A percentile compares a stretch with the other conserved stretches of the same genome.
Evolutionary conservation across 371 early-diverging fungal species (phyloP).

Genomic region (Phascolomyces articulosus): DNA sequence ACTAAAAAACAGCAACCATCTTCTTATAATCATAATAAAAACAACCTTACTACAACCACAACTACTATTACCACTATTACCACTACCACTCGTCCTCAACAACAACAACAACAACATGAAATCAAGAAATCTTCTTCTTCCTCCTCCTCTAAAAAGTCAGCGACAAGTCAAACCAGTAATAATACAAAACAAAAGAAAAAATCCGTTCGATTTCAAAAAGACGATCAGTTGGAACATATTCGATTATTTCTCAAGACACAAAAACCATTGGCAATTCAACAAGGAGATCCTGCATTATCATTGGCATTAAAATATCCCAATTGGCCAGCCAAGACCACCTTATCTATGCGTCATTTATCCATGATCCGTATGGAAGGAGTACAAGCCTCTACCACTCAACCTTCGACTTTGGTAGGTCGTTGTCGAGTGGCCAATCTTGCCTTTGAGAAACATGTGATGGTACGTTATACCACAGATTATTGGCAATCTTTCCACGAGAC

Average conservation of each 20-base stretch:
- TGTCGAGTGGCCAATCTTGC: conserved; percentile 79
- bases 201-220: conserved; percentile 37
- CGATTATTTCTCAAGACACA: conserved; percentile 61
- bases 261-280: conserved; percentile 53
- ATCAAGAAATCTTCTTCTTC: too few relatives aligned
- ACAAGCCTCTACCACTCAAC: conserved; percentile 32
- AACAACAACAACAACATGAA: neutral
- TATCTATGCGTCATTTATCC: neutral
- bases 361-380: conserved; percentile 32
- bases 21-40: too few relatives aligned
- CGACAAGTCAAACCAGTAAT: neutral
- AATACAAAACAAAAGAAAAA: conserved; percentile 26
- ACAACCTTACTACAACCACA: neutral
- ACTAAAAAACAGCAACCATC: too few relatives aligned
- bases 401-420: conserved; percentile 51
- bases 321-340: conserved; percentile 30
- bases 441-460: conserved; percentile 72
- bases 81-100: neutral
- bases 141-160: too few relatives aligned
- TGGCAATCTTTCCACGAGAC: conserved; percentile 71
- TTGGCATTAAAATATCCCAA: conserved; percentile 23
- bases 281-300: conserved; percentile 35
- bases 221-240: conserved; percentile 57
- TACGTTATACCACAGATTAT: conserved; percentile 70
- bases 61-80: neutral